Conservation (phyloP, 2,329 filamentous ascomycete genomes). For the Penicillium sp. region DNA sequence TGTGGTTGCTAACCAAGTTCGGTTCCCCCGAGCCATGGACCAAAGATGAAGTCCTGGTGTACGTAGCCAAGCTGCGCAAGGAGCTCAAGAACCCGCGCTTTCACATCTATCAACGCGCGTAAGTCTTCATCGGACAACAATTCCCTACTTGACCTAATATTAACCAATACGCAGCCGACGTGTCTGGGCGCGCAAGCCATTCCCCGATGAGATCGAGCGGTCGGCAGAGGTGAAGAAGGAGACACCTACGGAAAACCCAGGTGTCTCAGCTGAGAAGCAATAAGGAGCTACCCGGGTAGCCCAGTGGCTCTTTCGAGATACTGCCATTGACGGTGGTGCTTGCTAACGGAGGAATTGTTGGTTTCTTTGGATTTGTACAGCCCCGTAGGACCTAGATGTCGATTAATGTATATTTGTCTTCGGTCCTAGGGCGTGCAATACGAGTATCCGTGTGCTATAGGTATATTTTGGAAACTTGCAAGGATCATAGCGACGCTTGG, state of each 20-base stretch:
- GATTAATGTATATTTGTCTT: too few species aligned
- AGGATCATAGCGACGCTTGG: too few species aligned
- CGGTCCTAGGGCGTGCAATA: too few species aligned
- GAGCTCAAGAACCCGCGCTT: conserved; percentile 10
- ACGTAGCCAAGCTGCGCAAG: conserved; percentile 12
- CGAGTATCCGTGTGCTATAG: too few species aligned
- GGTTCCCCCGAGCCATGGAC: conserved; percentile 13
- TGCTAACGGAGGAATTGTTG: too few species aligned
- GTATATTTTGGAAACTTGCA: too few species aligned
- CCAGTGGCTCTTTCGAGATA: background rate
- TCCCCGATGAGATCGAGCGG: conserved; percentile 1
- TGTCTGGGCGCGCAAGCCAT: conserved; percentile 15
- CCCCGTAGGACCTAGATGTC: too few species aligned
- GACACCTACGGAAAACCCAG: background rate
- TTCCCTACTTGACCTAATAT: background rate
- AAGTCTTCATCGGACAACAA: background rate
- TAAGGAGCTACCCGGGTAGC: background rate
- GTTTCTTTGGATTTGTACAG: too few species aligned
- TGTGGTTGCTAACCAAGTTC: conserved; percentile 28
- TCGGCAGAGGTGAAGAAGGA: background rate
- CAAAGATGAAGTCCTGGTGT: conserved; percentile 10
- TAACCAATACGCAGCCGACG: conserved; percentile 6
- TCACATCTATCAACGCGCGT: conserved; percentile 13
- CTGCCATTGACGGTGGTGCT: too few species aligned
- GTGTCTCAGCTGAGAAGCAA: background rate